Evolutionary conservation across 2,329 filamentous ascomycete species (phyloP).

Genomic region (Huntiella omanensis): DNA sequence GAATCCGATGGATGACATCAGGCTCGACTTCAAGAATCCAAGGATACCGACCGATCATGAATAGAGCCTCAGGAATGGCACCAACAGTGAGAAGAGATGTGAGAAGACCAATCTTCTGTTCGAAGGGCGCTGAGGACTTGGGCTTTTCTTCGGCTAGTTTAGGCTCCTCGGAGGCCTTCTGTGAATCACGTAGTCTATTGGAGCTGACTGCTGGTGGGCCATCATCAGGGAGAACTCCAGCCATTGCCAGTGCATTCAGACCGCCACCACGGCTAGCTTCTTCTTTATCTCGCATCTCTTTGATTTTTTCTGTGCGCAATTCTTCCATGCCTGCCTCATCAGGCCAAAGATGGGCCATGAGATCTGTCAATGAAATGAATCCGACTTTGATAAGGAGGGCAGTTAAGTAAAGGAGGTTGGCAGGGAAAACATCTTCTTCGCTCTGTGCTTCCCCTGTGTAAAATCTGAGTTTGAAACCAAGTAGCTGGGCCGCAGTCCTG

Average conservation of each 20-base stretch:
- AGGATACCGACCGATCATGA: slow-evolving; percentile 77
- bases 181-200: slow-evolving; percentile 26
- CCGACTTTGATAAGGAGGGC: slow-evolving; percentile 91
- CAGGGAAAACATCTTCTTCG: slow-evolving; percentile 58
- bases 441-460: slow-evolving; percentile 69
- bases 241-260: slow-evolving; percentile 70
- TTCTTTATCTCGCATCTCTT: slow-evolving; percentile 65
- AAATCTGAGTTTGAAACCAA: slow-evolving; percentile 93
- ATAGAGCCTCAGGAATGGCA: slow-evolving; percentile 79
- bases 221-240: slow-evolving; percentile 75
- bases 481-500: slow-evolving; percentile 75
- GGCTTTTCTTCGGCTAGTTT: slow-evolving; percentile 26
- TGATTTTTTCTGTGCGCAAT: slow-evolving; percentile 48
- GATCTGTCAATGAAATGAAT: slow-evolving; percentile 77
- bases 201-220: slow-evolving; percentile 28
- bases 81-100: slow-evolving; percentile 78
- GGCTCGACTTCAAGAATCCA: slow-evolving; percentile 79
- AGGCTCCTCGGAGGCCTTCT: slow-evolving; percentile 5
- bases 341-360: slow-evolving; percentile 85
- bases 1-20: slow-evolving; percentile 60
- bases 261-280: slow-evolving; percentile 46
- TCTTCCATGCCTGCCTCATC: slow-evolving; percentile 64
- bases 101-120: slow-evolving; percentile 75
- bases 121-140: slow-evolving; percentile 50
- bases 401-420: slow-evolving; percentile 81